Evolutionary conservation across 2,329 filamentous ascomycete genomes (phyloP).

Genomic region (Colletotrichum theobromicola): DNA sequence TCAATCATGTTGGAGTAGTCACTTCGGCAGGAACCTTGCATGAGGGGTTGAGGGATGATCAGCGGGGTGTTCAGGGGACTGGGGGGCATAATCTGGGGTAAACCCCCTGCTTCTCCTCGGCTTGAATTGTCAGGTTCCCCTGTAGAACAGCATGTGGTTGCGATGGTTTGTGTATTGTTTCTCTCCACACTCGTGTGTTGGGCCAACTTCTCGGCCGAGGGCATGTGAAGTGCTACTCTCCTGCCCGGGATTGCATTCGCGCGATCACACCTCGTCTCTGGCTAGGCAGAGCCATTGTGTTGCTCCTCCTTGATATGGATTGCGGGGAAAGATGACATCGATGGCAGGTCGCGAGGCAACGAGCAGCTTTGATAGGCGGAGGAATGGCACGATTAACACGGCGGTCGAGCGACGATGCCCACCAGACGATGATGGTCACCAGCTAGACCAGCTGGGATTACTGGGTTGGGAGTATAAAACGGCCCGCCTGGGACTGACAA

Average conservation of each 20-base stretch:
- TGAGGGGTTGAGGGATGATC: slow-evolving; percentile 5
- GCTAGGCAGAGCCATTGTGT: background rate
- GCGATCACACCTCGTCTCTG: slow-evolving; percentile 4
- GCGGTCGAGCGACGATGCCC: background rate
- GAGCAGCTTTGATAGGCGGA: background rate
- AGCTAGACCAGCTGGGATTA: background rate
- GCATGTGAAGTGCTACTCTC: background rate
- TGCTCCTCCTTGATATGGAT: background rate
- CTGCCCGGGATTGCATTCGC: background rate
- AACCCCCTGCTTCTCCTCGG: slow-evolving; percentile 6
- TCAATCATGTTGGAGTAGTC: background rate
- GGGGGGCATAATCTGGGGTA: background rate
- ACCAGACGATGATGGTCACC: background rate
- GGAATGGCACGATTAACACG: background rate
- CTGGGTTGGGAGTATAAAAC: background rate
- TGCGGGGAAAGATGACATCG: background rate
- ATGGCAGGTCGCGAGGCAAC: background rate
- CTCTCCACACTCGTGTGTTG: background rate
- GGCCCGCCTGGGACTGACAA: too few relatives aligned
- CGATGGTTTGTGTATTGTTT: background rate
- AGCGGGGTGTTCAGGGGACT: background rate
- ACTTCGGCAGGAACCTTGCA: slow-evolving; percentile 7
- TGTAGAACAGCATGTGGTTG: background rate
- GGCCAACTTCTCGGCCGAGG: background rate
- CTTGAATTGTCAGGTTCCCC: background rate